Conservation (phyloP, 2,329 filamentous ascomycete species). For the Fonsecaea nubica region DNA sequence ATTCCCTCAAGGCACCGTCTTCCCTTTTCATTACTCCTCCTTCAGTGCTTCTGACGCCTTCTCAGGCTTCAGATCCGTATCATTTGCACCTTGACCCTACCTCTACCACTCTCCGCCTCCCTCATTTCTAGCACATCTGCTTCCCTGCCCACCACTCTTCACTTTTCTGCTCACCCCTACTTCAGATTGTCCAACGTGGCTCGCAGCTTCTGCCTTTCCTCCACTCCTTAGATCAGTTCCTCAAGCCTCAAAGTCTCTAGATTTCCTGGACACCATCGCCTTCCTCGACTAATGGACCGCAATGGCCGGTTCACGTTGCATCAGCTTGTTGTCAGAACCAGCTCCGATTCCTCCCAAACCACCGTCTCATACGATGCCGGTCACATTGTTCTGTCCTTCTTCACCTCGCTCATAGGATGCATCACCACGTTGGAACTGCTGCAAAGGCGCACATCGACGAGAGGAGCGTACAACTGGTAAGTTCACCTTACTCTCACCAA, state of each 20-base stretch:
- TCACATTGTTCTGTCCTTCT: slow-evolving; percentile 67
- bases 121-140: slow-evolving; percentile 1
- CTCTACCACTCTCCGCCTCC: not conserved
- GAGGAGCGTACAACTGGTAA: slow-evolving; percentile 73
- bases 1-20: not conserved
- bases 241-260: not conserved
- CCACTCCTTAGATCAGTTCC: not conserved
- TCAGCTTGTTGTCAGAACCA: slow-evolving; percentile 1
- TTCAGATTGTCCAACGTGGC: not conserved
- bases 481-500: slow-evolving; percentile 35
- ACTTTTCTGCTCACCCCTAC: not conserved
- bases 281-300: slow-evolving; percentile 19
- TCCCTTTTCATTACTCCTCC: not conserved
- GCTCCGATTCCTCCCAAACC: slow-evolving; percentile 11
- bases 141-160: not conserved
- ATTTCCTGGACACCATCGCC: not conserved
- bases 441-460: slow-evolving; percentile 73
- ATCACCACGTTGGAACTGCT: slow-evolving; percentile 82
- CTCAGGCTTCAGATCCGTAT: not conserved
- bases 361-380: slow-evolving; percentile 28
- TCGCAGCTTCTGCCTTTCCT: not conserved
- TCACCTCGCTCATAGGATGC: slow-evolving; percentile 76
- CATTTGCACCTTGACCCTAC: not conserved
- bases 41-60: not conserved
- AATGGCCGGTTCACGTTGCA: slow-evolving; percentile 12